Percentiles rank a stretch among this genome's conserved stretches.
Conservation (phyloP, 2,329 filamentous ascomycete species). For the Calonectria leucothoes region DNA sequence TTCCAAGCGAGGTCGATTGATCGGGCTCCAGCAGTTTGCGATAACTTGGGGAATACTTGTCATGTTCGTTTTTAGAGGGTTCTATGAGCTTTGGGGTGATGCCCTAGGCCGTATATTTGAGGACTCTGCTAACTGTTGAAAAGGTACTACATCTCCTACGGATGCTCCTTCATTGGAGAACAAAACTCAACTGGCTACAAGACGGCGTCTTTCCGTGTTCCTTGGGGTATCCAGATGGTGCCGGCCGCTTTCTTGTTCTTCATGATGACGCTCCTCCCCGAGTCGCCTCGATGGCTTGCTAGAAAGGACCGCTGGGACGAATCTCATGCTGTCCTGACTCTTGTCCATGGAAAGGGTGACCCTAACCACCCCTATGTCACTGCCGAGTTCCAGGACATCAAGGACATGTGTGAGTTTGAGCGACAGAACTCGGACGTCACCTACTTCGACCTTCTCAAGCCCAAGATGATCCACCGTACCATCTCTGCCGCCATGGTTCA, state of each 20-base stretch:
- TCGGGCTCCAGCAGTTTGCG: conserved; percentile 77
- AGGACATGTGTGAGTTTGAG: conserved; percentile 80
- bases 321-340: conserved; percentile 61
- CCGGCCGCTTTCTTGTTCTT: conserved; percentile 69
- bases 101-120: background rate
- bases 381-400: conserved; percentile 78
- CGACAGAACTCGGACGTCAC: conserved; percentile 74
- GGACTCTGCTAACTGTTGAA: conserved; percentile 44
- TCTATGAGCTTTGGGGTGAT: background rate
- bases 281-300: conserved; percentile 74
- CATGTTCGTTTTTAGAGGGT: conserved; percentile 50
- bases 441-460: conserved; percentile 78
- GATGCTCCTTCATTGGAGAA: conserved; percentile 68
- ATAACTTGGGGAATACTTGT: conserved; percentile 72
- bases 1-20: conserved; percentile 68
- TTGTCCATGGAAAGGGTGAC: conserved; percentile 76
- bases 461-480: conserved; percentile 70
- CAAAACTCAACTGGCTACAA: conserved; percentile 49
- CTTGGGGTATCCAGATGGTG: conserved; percentile 75
- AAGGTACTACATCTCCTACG: conserved; percentile 78
- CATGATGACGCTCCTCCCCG: conserved; percentile 70
- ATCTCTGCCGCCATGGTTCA: conserved; percentile 63
- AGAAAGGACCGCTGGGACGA: conserved; percentile 71
- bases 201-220: conserved; percentile 69
- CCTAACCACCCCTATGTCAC: conserved; percentile 72